Evolutionary conservation across 495 filamentous ascomycete genomes (phyloP).

Genomic region (Penicillium argentinense): DNA sequence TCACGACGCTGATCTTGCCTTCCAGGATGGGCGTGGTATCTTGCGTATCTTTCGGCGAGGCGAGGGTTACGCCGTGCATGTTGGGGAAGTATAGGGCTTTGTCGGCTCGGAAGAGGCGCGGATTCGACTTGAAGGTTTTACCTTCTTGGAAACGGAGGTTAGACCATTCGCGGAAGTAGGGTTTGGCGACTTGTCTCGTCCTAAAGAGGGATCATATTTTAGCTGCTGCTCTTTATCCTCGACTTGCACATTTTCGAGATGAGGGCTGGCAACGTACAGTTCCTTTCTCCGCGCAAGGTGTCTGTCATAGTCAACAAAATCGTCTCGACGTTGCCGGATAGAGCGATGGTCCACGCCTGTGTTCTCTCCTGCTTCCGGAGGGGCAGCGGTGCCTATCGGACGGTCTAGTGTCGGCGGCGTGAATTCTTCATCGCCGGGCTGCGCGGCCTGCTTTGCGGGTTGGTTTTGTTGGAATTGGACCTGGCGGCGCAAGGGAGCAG

Average conservation of each 20-base stretch:
- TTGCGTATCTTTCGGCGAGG: slow-evolving; percentile 41
- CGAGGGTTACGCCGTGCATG: slow-evolving; percentile 73
- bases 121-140: slow-evolving; percentile 83
- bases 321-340: slow-evolving; percentile 67
- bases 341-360: slow-evolving; percentile 70
- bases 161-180: slow-evolving; percentile 92
- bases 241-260: background rate
- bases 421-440: slow-evolving; percentile 57
- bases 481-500: slow-evolving; percentile 8
- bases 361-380: slow-evolving; percentile 76
- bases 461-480: slow-evolving; percentile 37
- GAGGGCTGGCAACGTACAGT: slow-evolving; percentile 53
- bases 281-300: slow-evolving; percentile 70
- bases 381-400: slow-evolving; percentile 75
- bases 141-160: slow-evolving; percentile 79
- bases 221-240: background rate
- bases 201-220: slow-evolving; percentile 25
- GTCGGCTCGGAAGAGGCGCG: slow-evolving; percentile 70
- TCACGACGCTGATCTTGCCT: slow-evolving; percentile 74
- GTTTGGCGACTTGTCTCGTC: slow-evolving; percentile 61
- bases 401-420: slow-evolving; percentile 68
- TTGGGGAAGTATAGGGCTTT: slow-evolving; percentile 92
- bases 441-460: slow-evolving; percentile 17
- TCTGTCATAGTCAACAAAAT: slow-evolving; percentile 82
- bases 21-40: slow-evolving; percentile 73